A percentile compares a stretch with the other conserved stretches of the same genome.
Conservation (phyloP, 2,329 filamentous ascomycete genomes). For the Penicillium expansum region DNA sequence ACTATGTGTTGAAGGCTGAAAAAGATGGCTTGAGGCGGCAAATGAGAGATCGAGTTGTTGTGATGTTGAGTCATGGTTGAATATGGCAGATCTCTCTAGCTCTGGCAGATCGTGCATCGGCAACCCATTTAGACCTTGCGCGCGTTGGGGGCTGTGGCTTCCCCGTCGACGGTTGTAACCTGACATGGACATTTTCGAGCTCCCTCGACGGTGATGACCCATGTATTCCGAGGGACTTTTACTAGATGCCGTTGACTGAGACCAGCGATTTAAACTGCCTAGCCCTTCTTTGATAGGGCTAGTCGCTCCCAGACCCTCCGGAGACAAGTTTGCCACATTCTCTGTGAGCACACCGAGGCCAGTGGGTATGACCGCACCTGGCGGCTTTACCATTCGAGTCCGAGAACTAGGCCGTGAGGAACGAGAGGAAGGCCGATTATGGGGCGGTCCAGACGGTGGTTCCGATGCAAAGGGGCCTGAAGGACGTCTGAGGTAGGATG, state of each 20-base stretch:
- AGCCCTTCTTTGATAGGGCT: conserved; percentile 45
- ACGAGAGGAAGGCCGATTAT: conserved; percentile 21
- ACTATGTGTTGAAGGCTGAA: conserved; percentile 13
- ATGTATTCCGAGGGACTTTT: conserved; percentile 29
- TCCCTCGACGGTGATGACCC: conserved; percentile 27
- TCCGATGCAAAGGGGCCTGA: conserved; percentile 17
- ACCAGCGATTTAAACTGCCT: conserved; percentile 57
- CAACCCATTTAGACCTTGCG: conserved; percentile 9
- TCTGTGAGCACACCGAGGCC: conserved; percentile 20
- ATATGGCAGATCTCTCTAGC: conserved; percentile 20
- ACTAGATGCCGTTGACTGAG: conserved; percentile 55
- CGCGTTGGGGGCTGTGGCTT: conserved; percentile 17
- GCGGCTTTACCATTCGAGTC: conserved; percentile 17
- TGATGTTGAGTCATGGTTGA: conserved; percentile 12
- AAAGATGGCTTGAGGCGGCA: conserved; percentile 18
- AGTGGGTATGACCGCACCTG: conserved; percentile 16
- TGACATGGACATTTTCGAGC: conserved; percentile 24
- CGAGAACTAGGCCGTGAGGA: conserved; percentile 21
- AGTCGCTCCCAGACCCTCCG: conserved; percentile 15
- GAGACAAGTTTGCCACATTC: conserved; percentile 13
- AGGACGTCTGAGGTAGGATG: conserved; percentile 21
- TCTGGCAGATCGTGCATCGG: conserved; percentile 22
- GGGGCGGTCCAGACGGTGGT: conserved; percentile 9
- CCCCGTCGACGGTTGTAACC: conserved; percentile 2
- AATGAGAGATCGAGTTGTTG: conserved; percentile 28